Evolutionary conservation across 495 filamentous ascomycete genomes (phyloP).

Genomic region (Chaetomidium leptoderma): DNA sequence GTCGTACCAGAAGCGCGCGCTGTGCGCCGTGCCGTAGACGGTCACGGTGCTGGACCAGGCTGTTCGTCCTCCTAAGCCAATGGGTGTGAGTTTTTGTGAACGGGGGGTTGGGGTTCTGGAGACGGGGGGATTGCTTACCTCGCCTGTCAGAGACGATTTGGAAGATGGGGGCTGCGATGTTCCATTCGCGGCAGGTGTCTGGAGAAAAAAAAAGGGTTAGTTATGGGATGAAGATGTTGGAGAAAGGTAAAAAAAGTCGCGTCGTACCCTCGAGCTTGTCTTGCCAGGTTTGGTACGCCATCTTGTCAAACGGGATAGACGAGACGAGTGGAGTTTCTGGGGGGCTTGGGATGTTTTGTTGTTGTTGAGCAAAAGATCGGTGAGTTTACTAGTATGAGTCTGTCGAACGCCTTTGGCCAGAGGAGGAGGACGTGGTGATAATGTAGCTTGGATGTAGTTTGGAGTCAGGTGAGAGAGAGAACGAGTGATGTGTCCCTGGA

Average conservation of each 20-base stretch:
- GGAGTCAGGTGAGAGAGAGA: not conserved
- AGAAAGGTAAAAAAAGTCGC: not conserved
- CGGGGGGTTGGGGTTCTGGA: not conserved
- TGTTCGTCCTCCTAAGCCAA: constrained; percentile 68
- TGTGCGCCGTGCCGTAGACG: constrained; percentile 51
- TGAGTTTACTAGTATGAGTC: no score
- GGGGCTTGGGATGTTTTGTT: no score
- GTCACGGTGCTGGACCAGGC: constrained; percentile 79
- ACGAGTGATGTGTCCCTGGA: constrained; percentile 13
- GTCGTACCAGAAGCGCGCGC: constrained; percentile 87
- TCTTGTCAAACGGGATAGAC: constrained; percentile 1
- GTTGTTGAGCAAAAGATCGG: no score
- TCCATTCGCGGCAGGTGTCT: constrained; percentile 59
- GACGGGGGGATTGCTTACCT: constrained; percentile 48
- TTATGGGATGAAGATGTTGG: constrained; percentile 2
- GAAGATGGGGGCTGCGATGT: constrained; percentile 56
- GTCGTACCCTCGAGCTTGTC: constrained; percentile 29
- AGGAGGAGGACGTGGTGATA: no score
- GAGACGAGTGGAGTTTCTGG: no score
- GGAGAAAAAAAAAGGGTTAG: not conserved
- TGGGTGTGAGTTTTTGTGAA: no score
- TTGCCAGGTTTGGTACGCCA: constrained; percentile 29
- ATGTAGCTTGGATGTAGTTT: no score
- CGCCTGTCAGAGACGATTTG: constrained; percentile 74
- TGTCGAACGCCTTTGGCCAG: no score